Evolutionary conservation across 202 grass and related monocot genomes (phyloP), one percentile per base, ranked within the genome.

Genomic region (Cymbopogon flexuosus): DNA sequence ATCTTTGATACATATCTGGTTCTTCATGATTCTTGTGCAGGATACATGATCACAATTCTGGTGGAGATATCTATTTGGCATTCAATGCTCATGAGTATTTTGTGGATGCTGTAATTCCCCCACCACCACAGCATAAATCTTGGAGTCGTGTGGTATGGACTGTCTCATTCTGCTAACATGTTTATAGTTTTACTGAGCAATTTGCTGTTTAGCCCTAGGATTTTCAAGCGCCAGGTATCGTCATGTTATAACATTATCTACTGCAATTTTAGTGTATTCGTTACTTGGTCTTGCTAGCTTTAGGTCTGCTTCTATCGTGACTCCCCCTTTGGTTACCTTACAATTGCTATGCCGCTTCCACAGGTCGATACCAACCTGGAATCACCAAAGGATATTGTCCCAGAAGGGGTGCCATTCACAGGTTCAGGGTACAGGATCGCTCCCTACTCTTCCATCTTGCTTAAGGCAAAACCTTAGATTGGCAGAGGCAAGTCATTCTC

Each of bases 331-430:
- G 37, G 23, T 52, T 73, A 68, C 39, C 68, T 37, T 83, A 77
- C 65, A 65, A 51, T 51, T 71, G 68, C 27, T 70, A 29, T 15
- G 41, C 54, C 2, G 14, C 52, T 52, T 60, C 41, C 77, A 19
- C 86, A 98, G 96, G 83, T 96, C 58, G 96, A 99, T 75, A 96
- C 92, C 77, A 99, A 93, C 84, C 64, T 93, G 77, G 90, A 87
- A 91, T 82, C 96, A 65, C 96, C 90, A 13, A 88, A 84, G 47
- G 93, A 99, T 88, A 83, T 96, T 82, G 64, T 88, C 77, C 82
- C 78, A 49, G 87, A 92, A 70, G 92, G 96, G 8, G 75, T 10
- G 39, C 78, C 59, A 52, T 87, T 99, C 73, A 52, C 22, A n/a
- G 70, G 69, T 37, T 57, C 77, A 59, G 37, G 27, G 29, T 99